Percentiles rank a stretch among this genome's conserved stretches.
Evolutionary conservation across 2,329 filamentous ascomycete species (phyloP).

Genomic region (Talaromyces sp.): DNA sequence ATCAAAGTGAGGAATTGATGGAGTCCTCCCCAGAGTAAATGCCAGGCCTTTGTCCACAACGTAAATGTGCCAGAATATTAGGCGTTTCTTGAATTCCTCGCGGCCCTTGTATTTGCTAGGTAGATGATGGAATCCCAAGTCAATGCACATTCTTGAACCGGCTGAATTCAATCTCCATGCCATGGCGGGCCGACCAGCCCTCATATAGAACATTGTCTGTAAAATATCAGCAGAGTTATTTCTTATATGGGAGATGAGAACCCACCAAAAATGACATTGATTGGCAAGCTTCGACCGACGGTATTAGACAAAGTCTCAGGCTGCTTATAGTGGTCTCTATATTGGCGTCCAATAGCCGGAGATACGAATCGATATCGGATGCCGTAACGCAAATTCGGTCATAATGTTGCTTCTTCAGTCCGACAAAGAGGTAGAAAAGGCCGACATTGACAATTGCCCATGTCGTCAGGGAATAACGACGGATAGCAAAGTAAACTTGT

Average conservation of each 20-base stretch:
- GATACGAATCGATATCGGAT: not conserved
- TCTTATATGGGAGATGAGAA: not conserved
- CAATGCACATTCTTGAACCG: not conserved
- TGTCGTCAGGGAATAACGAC: not conserved
- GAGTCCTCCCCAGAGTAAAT: not conserved
- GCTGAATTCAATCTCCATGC: not conserved
- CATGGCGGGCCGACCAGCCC: not conserved
- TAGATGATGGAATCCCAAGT: not conserved
- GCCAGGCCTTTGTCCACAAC: not conserved
- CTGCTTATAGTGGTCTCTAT: not conserved
- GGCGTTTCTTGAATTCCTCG: not conserved
- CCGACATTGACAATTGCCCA: not conserved
- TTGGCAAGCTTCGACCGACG: not conserved
- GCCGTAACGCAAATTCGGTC: not conserved
- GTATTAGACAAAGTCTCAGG: not conserved
- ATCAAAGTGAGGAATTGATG: not conserved
- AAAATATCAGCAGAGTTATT: not conserved
- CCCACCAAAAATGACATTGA: not conserved
- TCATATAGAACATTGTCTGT: not conserved
- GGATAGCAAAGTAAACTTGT: not conserved
- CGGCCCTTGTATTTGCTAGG: not conserved
- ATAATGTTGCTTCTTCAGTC: not conserved
- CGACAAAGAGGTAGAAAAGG: not conserved
- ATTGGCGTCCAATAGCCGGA: not conserved
- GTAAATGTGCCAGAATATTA: not conserved